A percentile compares a stretch with the other conserved stretches of the same genome.
Evolutionary conservation across 2,329 filamentous ascomycete genomes (phyloP).

Genomic region (Arthroderma sp.): DNA sequence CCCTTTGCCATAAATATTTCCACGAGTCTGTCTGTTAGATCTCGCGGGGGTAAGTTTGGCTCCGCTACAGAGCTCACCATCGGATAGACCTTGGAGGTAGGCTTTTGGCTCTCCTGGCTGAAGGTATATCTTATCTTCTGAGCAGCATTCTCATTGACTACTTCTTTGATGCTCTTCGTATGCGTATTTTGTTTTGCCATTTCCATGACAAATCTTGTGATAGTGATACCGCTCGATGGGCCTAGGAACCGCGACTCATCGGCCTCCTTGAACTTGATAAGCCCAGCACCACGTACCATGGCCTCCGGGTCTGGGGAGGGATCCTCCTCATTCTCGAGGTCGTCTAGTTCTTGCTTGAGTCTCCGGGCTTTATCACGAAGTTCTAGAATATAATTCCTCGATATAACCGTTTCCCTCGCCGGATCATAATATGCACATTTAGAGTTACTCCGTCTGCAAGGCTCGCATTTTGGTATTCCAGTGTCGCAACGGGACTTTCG

Average conservation of each 20-base stretch:
- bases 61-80: slow-evolving; percentile 78
- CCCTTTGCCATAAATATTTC: slow-evolving; percentile 79
- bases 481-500: slow-evolving; percentile 95
- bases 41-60: slow-evolving; percentile 56
- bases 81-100: slow-evolving; percentile 70
- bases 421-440: slow-evolving; percentile 94
- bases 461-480: slow-evolving; percentile 75
- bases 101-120: slow-evolving; percentile 50
- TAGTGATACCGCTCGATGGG: slow-evolving; percentile 87
- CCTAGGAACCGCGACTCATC: slow-evolving; percentile 87
- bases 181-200: slow-evolving; percentile 89
- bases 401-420: slow-evolving; percentile 70
- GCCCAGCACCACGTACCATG: slow-evolving; percentile 72
- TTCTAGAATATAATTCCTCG: slow-evolving; percentile 81
- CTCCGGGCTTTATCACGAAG: slow-evolving; percentile 75
- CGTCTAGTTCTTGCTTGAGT: slow-evolving; percentile 67
- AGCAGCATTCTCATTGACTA: slow-evolving; percentile 64
- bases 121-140: slow-evolving; percentile 56
- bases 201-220: slow-evolving; percentile 90
- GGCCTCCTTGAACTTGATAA: slow-evolving; percentile 70
- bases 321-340: slow-evolving; percentile 64
- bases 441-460: slow-evolving; percentile 83
- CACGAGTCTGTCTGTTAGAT: slow-evolving; percentile 63
- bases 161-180: slow-evolving; percentile 78
- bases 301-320: slow-evolving; percentile 62